Base-by-base conservation (phyloP, 345 rosid genomes). In the Pistacia integerrima region DNA sequence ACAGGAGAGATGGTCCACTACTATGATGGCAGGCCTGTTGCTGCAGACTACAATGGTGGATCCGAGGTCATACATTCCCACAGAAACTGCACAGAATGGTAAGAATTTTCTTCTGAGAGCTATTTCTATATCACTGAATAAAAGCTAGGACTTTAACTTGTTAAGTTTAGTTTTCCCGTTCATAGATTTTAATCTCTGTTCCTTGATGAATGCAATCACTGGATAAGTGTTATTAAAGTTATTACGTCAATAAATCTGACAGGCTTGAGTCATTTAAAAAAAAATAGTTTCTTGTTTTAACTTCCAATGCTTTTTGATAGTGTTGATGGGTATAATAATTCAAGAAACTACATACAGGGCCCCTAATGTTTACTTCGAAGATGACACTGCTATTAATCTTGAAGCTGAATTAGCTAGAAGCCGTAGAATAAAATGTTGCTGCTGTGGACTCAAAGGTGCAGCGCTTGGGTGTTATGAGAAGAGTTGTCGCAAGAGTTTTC, bases 361-460 rank as follows among this genome's bases (percentile, higher is more conserved):
- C 17, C 99, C 98, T 54, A 96, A 92, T 74, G 94, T 96, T 12
- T 96, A 88, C 71, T 93, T 93, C 83, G 86, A 90, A 77, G 83
- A 84, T 76, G 90, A 84, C 16, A 84, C 78, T 69, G 95, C 86
- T 71, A 83, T 93, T 77, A 92, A 96, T 80, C 98, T 96, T 48
- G 93, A 90, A 79, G 91, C 85, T 80, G 99, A 96, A 82, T 62
- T 96, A 79, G 83, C 90, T 73, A 92, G 99, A 87, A 91, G 97
- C 74, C 78, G 79, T 69, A 88, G 90, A 82, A 92, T 96, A 62
- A 89, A 76, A 76, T 96, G 98, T 78, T 81, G 90, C 80, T 83
- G 87, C 76, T 96, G 99, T 73, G 94, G 92, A 54, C 87, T 88
- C 78, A 96, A 93, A 85, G 98, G 99, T 56, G 99, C 99, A 70